Evolutionary conservation across 78 protist species (phyloP), one percentile per base, ranked within the genome.

Genomic region (Dictyostelium capitatum): DNA sequence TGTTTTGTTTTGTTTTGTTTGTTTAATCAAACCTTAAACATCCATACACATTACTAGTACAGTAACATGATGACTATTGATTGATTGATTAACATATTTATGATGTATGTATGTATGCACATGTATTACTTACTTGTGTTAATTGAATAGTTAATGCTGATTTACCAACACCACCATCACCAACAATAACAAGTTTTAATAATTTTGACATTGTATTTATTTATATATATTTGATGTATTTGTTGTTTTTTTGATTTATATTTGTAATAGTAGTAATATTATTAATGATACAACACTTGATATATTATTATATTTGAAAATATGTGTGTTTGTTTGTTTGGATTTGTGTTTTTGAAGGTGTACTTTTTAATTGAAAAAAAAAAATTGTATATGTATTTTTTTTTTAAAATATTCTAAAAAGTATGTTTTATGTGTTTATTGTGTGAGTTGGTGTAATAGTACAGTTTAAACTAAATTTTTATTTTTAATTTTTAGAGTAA

Each of bases 81-180:
- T 37, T 37, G 2, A 37, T 37, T 37, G 43, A 37, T 37, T 37
- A 37, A 37, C 43, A 2, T 2, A 37, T 3, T 37, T 2, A 37
- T 37, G 6, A 37, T 37, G 43, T 37, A 37, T 37, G 2, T 37
- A 37, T 37, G 2, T 37, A 2, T 37, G 43, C 43, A 37, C 2
- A 37, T 37, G 43, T 37, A n/a, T n/a, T 37, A 37, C 43, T 37
- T 37, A 37, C 43, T 59, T 59, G 69, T 17, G 90, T 82, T 70
- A 90, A 90, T 62, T 82, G 89, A 77, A 87, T 87, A 48, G 92
- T 87, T 53, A 87, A 67, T 9, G 92, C 92, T 14, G 79, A 62
- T 37, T 87, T 87, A 64, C 92, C 92, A n/a, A 87, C 92, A 87
- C 92, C 92, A 77, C 92, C 92, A 87, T 87, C 92, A 65, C 92